Evolutionary conservation across 805 yeast genomes (phyloP), one percentile per base, ranked within the genome.

Genomic region (Wickerhamiella siamensis): DNA sequence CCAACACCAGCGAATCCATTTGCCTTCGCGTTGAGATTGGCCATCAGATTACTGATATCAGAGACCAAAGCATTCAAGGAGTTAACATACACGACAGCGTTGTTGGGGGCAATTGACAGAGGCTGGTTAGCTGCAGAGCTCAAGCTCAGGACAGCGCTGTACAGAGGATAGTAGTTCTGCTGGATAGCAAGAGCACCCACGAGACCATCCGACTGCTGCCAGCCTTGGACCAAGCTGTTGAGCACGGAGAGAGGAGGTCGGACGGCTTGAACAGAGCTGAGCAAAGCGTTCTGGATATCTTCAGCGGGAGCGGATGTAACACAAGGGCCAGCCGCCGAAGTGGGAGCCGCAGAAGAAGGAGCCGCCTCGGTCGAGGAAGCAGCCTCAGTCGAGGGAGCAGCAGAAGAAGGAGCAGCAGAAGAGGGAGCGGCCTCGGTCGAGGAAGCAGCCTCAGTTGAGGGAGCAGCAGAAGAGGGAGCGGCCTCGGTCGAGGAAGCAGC

Each of bases 391-490:
- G n/a, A n/a, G n/a, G n/a, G 29, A 24, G 10, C 10, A 24, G 12
- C 10, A 8, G 29, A 12, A 8, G 8, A 12, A 24, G 10, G 29
- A 17, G 21, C 16, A 17, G 35, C 5, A 17, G 35, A n/a, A 17
- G n/a, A n/a, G n/a, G n/a, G n/a, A n/a, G n/a, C n/a, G n/a, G n/a
- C n/a, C n/a, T n/a, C n/a, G n/a, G 35, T 17, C 17, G 17, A 32
- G 18, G 16, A 10, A 15, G 33, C 15, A 14, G 33, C 12, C 33
- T 14, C 33, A 14, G 33, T 20, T 16, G 33, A 14, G 17, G 33
- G 18, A 18, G 9, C 33, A 14, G 33, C 33, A 31, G 33, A 84
- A 12, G 56, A 51, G 9, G 94, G 16, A 81, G 77, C n/a, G n/a
- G n/a, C n/a, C n/a, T n/a, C n/a, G n/a, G n/a, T n/a, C n/a, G n/a